These are phyloP conservation scores for Brassica rapa DNA, from an alignment of 345 rosid species.

Conservation along the genomic window DNA sequence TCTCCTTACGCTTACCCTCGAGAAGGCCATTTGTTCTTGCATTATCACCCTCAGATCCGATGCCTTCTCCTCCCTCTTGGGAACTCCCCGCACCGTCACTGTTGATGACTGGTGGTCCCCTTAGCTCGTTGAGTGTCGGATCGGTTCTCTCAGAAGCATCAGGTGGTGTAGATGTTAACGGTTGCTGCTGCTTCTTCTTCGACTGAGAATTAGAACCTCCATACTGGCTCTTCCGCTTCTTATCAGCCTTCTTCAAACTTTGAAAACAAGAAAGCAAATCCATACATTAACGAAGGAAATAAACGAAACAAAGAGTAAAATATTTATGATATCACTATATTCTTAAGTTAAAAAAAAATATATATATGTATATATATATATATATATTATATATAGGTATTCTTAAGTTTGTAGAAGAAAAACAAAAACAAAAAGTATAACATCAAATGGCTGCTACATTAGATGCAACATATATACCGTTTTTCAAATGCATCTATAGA, in stretches of 20 bases:
- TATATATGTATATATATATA: too few species aligned
- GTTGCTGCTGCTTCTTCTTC: conserved; percentile 70
- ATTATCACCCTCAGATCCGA: conserved; percentile 47
- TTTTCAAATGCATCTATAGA: conserved; percentile 88
- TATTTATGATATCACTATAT: too few species aligned
- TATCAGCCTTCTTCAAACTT: conserved; percentile 67
- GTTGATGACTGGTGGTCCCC: conserved; percentile 50
- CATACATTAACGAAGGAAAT: conserved; percentile 6
- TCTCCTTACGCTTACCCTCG: conserved; percentile 50
- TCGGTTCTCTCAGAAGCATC: conserved; percentile 53
- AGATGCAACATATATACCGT: conserved; percentile 47
- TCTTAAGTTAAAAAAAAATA: too few species aligned
- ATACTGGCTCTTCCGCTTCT: conserved; percentile 59
- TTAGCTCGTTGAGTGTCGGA: conserved; percentile 86
- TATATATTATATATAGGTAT: too few species aligned
- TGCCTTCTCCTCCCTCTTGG: conserved; percentile 46
- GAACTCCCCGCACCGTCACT: conserved; percentile 52
- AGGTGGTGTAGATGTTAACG: conserved; percentile 38
- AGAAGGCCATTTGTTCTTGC: conserved; percentile 51
- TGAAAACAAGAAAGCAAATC: conserved; percentile 32
- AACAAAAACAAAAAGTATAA: neutral
- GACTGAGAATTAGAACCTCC: conserved; percentile 52
- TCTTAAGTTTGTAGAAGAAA: too few species aligned
- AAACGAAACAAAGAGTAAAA: neutral
- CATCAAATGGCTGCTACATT: neutral